These are phyloP conservation scores for Panellus pusillus DNA, from an alignment of 768 basidiomycete species.

Conservation along the genomic window DNA sequence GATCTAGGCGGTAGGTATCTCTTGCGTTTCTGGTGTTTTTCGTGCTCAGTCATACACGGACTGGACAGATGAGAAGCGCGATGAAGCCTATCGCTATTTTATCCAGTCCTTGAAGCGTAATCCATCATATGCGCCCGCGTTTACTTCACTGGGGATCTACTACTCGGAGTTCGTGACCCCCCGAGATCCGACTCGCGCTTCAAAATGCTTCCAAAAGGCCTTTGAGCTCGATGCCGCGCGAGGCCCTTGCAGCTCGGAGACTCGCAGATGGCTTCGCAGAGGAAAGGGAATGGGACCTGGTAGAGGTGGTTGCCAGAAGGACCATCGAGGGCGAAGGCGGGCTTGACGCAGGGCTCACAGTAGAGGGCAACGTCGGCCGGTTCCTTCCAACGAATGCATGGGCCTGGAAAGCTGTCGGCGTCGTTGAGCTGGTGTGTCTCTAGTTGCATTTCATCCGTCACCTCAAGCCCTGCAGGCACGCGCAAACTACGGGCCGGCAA, in stretches of 20 bases:
- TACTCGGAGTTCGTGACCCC: conserved; percentile 72
- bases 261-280: conserved; percentile 90
- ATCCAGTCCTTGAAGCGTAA: conserved; percentile 77
- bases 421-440: conserved; percentile 80
- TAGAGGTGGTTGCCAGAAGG: conserved; percentile 89
- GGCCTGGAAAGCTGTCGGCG: conserved; percentile 97
- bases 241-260: conserved; percentile 79
- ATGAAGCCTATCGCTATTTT: conserved; percentile 76
- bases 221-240: conserved; percentile 93
- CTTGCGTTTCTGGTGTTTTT: not conserved
- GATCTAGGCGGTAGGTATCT: conserved; percentile 58
- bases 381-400: conserved; percentile 83
- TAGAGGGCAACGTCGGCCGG: conserved; percentile 42
- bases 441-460: not conserved
- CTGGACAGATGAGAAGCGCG: conserved; percentile 43
- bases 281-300: conserved; percentile 93
- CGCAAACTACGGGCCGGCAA: conserved; percentile 69
- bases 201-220: conserved; percentile 97
- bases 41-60: not conserved
- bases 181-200: conserved; percentile 79
- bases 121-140: conserved; percentile 82
- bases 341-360: conserved; percentile 54
- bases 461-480: conserved; percentile 46
- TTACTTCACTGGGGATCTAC: conserved; percentile 90
- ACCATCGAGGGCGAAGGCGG: conserved; percentile 95